These are phyloP conservation scores for Lactarius pseudohatsudake DNA, from an alignment of 768 basidiomycete genomes.

Conservation along the genomic window DNA sequence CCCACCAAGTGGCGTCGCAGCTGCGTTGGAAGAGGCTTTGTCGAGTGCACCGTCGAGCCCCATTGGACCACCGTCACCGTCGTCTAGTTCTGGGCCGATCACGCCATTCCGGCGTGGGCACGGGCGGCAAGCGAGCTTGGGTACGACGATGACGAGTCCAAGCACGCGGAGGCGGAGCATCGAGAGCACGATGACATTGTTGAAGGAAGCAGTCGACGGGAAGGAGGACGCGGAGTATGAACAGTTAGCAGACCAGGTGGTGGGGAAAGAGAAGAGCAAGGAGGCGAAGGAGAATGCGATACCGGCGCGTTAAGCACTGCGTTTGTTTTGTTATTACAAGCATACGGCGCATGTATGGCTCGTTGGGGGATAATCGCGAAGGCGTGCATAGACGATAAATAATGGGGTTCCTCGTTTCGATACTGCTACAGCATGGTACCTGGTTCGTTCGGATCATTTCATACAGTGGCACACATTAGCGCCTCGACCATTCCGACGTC, in stretches of 20 bases:
- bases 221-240: conserved; percentile 44
- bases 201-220: conserved; percentile 89
- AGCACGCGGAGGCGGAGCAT: conserved; percentile 88
- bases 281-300: conserved; percentile 26
- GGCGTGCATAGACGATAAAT: background rate
- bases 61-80: conserved; percentile 33
- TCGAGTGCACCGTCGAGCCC: conserved; percentile 30
- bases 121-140: conserved; percentile 76
- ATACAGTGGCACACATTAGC: background rate
- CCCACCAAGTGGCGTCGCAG: conserved; percentile 36
- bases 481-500: background rate
- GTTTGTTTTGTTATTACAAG: conserved; percentile 1
- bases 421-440: no score
- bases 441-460: background rate
- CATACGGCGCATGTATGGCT: conserved; percentile 1
- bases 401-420: background rate
- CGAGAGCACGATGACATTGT: conserved; percentile 94
- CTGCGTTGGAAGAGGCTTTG: conserved; percentile 37
- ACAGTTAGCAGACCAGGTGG: conserved; percentile 32
- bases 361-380: background rate
- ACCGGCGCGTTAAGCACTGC: conserved; percentile 24
- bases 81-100: conserved; percentile 30
- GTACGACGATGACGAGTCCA: conserved; percentile 94
- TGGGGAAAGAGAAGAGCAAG: conserved; percentile 22
- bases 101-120: conserved; percentile 69